Base-by-base conservation (phyloP, 148 eudicot genomes). In the Beta vulgaris region DNA sequence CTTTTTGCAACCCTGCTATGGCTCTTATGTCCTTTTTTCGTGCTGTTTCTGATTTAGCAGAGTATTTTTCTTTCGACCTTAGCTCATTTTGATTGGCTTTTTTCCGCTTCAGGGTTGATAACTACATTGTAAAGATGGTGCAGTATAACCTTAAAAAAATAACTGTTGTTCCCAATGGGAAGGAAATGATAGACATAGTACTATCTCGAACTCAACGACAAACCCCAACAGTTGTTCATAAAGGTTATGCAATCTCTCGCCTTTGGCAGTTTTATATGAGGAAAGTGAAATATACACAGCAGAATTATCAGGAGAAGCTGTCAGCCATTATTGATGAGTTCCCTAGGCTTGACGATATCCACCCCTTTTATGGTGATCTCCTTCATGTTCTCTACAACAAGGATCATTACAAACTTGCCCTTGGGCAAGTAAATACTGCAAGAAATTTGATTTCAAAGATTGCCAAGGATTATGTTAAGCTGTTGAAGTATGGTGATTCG, bases 361-460 rank as follows among this genome's bases (percentile, higher is more conserved):
- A 93, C 66, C 98, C 98, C 71, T 93, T 93, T 80, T 93, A 93
- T 60, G 97, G 98, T 13, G 98, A 93, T 65, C 92, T 93, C 54
- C 90, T 91, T 62, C 92, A 93, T 84, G 97, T 93, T 54, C 88
- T 93, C 11, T 93, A 91, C 79, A 93, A 93, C 78, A 93, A 93
- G 78, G 98, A 93, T 80, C 97, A 93, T 75, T 93, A 93, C 93
- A 93, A 93, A 75, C 97, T 93, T 79, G 98, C 98, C 31, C 93
- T 93, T 71, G 98, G 98, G 23, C 98, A 93, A 70, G 83, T 93
- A 12, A 93, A 93, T 68, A 91, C 97, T 23, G 98, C 97, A 1
- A 88, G 97, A 76, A 93, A 91, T 73, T 85, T 90, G 60, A 93
- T 93, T 74, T 78, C 84, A 1, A 91, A 87, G 76, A 88, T 93